Percentiles rank a stretch among this genome's conserved stretches.
phyloP scores from a whole-genome alignment of 73 alveolate species.

The Stentor coeruleus region DNA sequence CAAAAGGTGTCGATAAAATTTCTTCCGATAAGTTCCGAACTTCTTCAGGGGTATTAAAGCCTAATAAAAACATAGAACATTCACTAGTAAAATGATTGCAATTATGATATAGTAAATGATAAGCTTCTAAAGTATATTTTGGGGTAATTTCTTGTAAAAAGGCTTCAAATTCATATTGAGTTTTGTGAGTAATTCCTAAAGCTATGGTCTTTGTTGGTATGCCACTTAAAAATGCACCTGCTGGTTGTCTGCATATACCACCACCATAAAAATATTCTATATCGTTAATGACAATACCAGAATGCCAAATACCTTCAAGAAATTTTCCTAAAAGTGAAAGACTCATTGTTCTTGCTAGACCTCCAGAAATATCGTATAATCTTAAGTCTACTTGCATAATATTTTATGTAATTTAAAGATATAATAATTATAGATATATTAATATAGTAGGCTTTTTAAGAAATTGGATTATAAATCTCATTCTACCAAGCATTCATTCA shows the following conservation, averaged over 20 bases:
- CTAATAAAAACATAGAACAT: slow-evolving; percentile 76
- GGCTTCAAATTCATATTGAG: slow-evolving; percentile 73
- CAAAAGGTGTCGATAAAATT: slow-evolving; percentile 84
- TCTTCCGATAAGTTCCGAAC: slow-evolving; percentile 84
- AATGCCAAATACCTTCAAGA: slow-evolving; percentile 97
- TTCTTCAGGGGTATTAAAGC: slow-evolving; percentile 77
- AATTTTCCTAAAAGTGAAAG: slow-evolving; percentile 70
- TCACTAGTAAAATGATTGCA: slow-evolving; percentile 97
- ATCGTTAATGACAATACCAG: slow-evolving; percentile 87
- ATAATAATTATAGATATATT: too few relatives aligned
- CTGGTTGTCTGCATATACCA: slow-evolving; percentile 89
- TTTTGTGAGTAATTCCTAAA: slow-evolving; percentile 85
- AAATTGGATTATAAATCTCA: too few relatives aligned
- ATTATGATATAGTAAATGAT: slow-evolving; percentile 85
- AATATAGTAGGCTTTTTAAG: too few relatives aligned
- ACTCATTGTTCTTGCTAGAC: slow-evolving; percentile 87
- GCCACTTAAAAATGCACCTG: slow-evolving; percentile 92
- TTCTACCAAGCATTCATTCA: too few relatives aligned
- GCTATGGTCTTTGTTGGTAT: slow-evolving; percentile 74
- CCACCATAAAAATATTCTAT: slow-evolving; percentile 96
- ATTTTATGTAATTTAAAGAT: too few relatives aligned
- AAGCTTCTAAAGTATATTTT: slow-evolving; percentile 70
- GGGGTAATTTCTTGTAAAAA: slow-evolving; percentile 75
- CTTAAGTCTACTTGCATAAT: too few relatives aligned
- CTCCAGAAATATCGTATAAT: slow-evolving; percentile 91